phyloP scores from a whole-genome alignment of 2,329 filamentous ascomycete species.

The Colletotrichum trifolii region DNA sequence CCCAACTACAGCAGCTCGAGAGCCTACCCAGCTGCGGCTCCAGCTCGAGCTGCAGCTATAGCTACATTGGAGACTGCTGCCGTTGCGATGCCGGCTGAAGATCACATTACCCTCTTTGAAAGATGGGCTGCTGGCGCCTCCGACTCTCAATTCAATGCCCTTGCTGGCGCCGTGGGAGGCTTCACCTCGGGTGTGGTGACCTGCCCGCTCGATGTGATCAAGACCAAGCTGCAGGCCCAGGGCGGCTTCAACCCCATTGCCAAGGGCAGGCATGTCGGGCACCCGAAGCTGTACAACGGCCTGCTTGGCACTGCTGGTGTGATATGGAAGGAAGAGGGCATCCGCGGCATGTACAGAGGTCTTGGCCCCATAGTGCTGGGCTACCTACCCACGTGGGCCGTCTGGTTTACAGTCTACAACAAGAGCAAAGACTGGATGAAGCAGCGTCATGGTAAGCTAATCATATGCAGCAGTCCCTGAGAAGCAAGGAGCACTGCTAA shows the following conservation, averaged over 20 bases:
- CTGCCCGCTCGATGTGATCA: conserved; percentile 98
- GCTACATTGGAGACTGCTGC: conserved; percentile 25
- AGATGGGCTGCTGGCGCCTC: conserved; percentile 67
- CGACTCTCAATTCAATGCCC: conserved; percentile 78
- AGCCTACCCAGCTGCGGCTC: conserved; percentile 35
- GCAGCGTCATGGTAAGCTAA: conserved; percentile 67
- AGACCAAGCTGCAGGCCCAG: conserved; percentile 97
- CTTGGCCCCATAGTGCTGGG: conserved; percentile 94
- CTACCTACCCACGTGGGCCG: conserved; percentile 97
- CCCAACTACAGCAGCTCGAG: conserved; percentile 38
- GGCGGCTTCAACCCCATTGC: conserved; percentile 76
- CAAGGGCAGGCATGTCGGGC: conserved; percentile 60
- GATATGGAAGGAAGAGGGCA: conserved; percentile 89
- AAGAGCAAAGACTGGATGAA: conserved; percentile 81
- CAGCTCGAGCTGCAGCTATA: conserved; percentile 27
- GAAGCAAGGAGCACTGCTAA: conserved; percentile 19
- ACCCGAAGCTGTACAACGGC: conserved; percentile 80
- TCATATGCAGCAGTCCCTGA: conserved; percentile 38
- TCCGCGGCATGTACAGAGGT: conserved; percentile 92
- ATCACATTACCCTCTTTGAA: conserved; percentile 58
- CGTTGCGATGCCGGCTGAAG: conserved; percentile 38
- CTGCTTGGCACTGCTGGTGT: conserved; percentile 85
- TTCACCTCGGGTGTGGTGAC: conserved; percentile 95
- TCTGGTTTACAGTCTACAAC: conserved; percentile 98
- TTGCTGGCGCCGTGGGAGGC: conserved; percentile 88